phyloP scores from a whole-genome alignment of 176 grass and related monocot species.

The Paspalum notatum region DNA sequence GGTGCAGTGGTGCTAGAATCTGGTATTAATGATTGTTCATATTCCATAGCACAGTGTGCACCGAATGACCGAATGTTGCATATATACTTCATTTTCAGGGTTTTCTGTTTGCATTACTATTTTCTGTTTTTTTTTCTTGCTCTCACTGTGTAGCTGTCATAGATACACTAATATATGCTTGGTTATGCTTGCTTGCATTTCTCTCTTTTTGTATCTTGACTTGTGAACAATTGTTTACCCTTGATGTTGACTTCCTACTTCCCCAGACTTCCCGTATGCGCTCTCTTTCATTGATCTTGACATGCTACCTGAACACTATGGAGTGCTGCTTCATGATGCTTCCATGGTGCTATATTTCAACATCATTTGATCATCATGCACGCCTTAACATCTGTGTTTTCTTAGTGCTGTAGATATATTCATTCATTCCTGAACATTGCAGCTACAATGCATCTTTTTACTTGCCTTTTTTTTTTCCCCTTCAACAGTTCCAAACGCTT shows the following conservation, averaged over 20 bases:
- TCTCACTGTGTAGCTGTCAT: background rate
- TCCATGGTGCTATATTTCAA: slow-evolving; percentile 29
- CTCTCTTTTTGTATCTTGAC: slow-evolving; percentile 40
- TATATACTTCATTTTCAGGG: slow-evolving; percentile 20
- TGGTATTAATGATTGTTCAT: background rate
- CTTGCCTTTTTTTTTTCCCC: slow-evolving; percentile 4
- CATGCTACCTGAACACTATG: slow-evolving; percentile 52
- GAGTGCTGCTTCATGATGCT: slow-evolving; percentile 17
- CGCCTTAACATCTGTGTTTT: slow-evolving; percentile 1
- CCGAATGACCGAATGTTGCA: background rate
- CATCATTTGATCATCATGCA: slow-evolving; percentile 26
- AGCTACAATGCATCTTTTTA: background rate
- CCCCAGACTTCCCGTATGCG: slow-evolving; percentile 27
- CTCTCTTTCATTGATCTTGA: slow-evolving; percentile 51
- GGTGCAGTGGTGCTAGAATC: background rate
- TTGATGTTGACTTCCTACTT: slow-evolving; percentile 54
- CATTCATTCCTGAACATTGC: background rate
- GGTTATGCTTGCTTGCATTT: slow-evolving; percentile 30
- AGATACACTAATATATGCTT: slow-evolving; percentile 22
- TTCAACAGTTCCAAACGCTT: background rate
- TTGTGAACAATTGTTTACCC: slow-evolving; percentile 48
- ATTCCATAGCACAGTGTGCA: background rate
- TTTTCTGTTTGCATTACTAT: slow-evolving; percentile 22
- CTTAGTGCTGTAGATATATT: slow-evolving; percentile 1
- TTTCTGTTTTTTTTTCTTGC: slow-evolving; percentile 13